These are phyloP conservation scores for Xanthoconium stramineum DNA, from an alignment of 768 basidiomycete genomes.

Conservation along the genomic window DNA sequence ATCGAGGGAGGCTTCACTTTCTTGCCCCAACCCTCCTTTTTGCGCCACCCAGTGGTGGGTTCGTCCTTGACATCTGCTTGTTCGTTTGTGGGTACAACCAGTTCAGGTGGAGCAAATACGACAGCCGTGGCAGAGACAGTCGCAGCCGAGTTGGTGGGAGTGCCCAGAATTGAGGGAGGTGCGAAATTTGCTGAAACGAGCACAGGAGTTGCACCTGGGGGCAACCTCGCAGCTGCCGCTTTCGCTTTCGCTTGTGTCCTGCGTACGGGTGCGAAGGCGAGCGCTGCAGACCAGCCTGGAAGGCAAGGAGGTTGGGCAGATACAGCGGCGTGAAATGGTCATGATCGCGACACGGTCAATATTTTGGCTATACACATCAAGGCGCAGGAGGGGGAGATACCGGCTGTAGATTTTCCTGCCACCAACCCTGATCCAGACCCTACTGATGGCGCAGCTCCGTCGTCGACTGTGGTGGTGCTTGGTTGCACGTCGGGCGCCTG, in stretches of 20 bases:
- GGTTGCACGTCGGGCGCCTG: conserved; percentile 25
- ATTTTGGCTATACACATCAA: conserved; percentile 32
- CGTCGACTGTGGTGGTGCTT: conserved; percentile 23
- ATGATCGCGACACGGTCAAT: conserved; percentile 37
- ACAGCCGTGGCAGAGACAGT: conserved; percentile 56
- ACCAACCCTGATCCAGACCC: conserved; percentile 28
- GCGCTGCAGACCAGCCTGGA: conserved; percentile 83
- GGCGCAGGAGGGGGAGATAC: conserved; percentile 48
- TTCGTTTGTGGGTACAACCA: conserved; percentile 35
- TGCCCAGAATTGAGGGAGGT: conserved; percentile 31
- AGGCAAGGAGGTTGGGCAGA: conserved; percentile 1
- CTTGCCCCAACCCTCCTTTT: conserved; percentile 73
- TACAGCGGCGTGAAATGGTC: conserved; percentile 23
- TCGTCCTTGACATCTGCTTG: conserved; percentile 29
- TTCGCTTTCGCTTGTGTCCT: conserved; percentile 62
- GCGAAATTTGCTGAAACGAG: conserved; percentile 35
- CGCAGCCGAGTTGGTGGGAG: conserved; percentile 25
- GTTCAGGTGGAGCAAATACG: conserved; percentile 65
- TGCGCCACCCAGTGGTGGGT: conserved; percentile 34
- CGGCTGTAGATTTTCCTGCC: conserved; percentile 50
- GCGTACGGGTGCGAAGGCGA: conserved; percentile 84
- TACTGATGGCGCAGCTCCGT: conserved; percentile 23
- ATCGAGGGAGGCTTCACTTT: conserved; percentile 90
- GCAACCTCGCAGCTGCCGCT: conserved; percentile 32
- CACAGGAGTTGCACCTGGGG: conserved; percentile 57